Evolutionary conservation across 78 protist genomes (phyloP), one percentile per base, ranked within the genome.

Genomic region (Cavenderia fasciculata): DNA sequence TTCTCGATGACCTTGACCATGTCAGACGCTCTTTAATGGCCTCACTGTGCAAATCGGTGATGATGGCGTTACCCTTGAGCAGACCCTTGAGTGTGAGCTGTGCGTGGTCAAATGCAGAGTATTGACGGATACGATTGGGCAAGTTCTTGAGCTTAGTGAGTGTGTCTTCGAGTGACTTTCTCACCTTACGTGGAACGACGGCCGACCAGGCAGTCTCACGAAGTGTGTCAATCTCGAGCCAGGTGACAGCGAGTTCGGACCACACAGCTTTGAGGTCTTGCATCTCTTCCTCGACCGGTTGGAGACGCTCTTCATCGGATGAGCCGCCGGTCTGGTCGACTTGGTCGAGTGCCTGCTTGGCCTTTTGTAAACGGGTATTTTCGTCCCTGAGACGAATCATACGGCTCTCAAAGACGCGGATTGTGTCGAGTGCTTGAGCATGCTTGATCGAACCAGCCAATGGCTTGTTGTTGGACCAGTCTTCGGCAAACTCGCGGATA

Each of bases 121-220:
- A 97, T 61, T 59, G 77, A 44, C 97, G 91, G 49, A 96, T 70
- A 65, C 94, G 69, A 62, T 25, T 61, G 36, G 98, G 98, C 25
- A 98, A 40, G 44, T 31, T 93, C 59, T 62, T 59, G 51, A 98
- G 87, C 63, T 78, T 34, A 10, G 11, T 23, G 18, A 82, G 38
- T 0, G 94, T 49, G 46, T 74, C 97, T 23, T 90, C 95, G 36
- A 93, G 79, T 23, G 84, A 27, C 62, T 69, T 76, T 33, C 91
- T 46, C 46, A 90, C 75, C 62, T 78, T 95, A 57, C 94, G 59
- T 43, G 97, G 97, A 27, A 87, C 69, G 23, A 97, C 92, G 8
- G 97, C 94, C n/a, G 91, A 33, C 98, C 98, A 97, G 7, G 96
- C 78, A 29, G 88, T 84, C 25, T 96, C 97, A 23, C 86, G 74